Evolutionary conservation across 805 yeast genomes (phyloP), one percentile per base, ranked within the genome.

Genomic region (Candida tallmaniae): DNA sequence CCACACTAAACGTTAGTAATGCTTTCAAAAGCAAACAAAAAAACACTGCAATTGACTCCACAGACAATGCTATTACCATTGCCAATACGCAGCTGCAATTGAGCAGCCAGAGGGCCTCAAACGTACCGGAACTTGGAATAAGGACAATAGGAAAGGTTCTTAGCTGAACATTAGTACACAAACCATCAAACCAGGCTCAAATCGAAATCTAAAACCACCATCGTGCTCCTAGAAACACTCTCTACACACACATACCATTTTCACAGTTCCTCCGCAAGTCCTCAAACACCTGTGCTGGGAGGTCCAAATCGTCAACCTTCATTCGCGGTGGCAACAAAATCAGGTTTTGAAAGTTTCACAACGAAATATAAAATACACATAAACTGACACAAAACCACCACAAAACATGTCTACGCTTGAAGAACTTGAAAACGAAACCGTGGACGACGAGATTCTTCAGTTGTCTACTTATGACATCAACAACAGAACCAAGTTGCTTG

Each of bases 341-440:
- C n/a, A n/a, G n/a, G n/a, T n/a, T n/a, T n/a, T n/a, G n/a, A n/a
- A n/a, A n/a, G n/a, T n/a, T n/a, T n/a, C n/a, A n/a, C n/a, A n/a
- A n/a, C n/a, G n/a, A n/a, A n/a, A n/a, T n/a, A n/a, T n/a, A n/a
- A n/a, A n/a, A n/a, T n/a, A n/a, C n/a, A n/a, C n/a, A n/a, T n/a
- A n/a, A n/a, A n/a, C n/a, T n/a, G n/a, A n/a, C n/a, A n/a, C n/a
- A n/a, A n/a, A n/a, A n/a, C n/a, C n/a, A n/a, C n/a, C n/a, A n/a
- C n/a, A n/a, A n/a, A n/a, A n/a, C n/a, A 86, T 87, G 96, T 73
- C 94, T 17, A 85, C 95, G 5, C 64, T 87, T 44, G 95, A 87
- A 65, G 95, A 87, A 52, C 62, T 86, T 46, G 90, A 83, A 38
- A 61, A 59, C 33, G 73, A 74, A 47, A 83, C 75, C 44, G 65